Evolutionary conservation across 163 green algal species (phyloP).

Genomic region (Chlamydomonas reinhardtii): DNA sequence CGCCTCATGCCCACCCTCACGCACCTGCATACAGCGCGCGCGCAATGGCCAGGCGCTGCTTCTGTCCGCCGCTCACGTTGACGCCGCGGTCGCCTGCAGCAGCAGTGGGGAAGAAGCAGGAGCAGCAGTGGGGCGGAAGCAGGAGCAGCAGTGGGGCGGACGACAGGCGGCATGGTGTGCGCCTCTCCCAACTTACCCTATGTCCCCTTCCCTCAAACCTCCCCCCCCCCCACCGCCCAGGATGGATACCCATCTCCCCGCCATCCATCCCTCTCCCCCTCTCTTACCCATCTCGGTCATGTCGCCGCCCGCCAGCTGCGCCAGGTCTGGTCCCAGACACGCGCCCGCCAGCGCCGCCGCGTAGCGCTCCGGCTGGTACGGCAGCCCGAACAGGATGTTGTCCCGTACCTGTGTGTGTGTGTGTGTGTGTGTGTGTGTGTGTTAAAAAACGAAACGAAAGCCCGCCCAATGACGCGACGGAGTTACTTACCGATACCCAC

Average conservation of each 20-base stretch:
- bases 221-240: too few species aligned
- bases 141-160: background rate
- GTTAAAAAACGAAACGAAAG: too few species aligned
- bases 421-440: too few species aligned
- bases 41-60: slow-evolving; percentile 87
- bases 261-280: background rate
- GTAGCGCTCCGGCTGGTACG: slow-evolving; percentile 72
- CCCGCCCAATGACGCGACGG: too few species aligned
- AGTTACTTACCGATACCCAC: too few species aligned
- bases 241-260: too few species aligned
- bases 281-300: slow-evolving; percentile 74
- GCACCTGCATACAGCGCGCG: slow-evolving; percentile 65
- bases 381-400: slow-evolving; percentile 87
- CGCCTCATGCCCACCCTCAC: too few species aligned
- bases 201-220: too few species aligned
- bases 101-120: background rate
- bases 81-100: slow-evolving; percentile 74
- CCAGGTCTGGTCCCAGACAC: slow-evolving; percentile 58
- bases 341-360: slow-evolving; percentile 47
- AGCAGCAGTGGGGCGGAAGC: background rate
- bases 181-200: background rate
- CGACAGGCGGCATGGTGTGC: background rate
- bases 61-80: slow-evolving; percentile 79
- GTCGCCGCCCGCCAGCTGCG: slow-evolving; percentile 67
- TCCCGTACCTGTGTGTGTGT: slow-evolving; percentile 57